Evolutionary conservation across 306 rosid genomes (phyloP).

Genomic region (Nissolia schottii): DNA sequence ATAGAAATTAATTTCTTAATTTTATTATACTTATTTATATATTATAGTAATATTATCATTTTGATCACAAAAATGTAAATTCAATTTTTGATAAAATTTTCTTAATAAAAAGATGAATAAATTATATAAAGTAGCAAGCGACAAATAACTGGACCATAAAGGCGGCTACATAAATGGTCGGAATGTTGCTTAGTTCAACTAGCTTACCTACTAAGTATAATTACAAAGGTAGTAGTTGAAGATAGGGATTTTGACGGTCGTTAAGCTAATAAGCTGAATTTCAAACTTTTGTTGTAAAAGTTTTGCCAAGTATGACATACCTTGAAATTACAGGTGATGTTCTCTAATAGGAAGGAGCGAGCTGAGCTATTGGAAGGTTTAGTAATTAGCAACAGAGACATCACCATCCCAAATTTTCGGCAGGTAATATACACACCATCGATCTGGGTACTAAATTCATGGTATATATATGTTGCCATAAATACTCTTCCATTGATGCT

Average conservation of each 20-base stretch:
- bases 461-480: neutral
- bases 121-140: neutral
- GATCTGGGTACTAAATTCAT: neutral
- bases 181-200: constrained; percentile 19
- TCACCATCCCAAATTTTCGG: constrained; percentile 45
- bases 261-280: neutral
- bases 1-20: too few relatives aligned
- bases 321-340: constrained; percentile 64
- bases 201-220: neutral
- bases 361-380: constrained; percentile 69
- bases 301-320: neutral
- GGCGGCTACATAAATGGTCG: neutral
- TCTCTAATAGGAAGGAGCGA: constrained; percentile 76
- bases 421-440: constrained; percentile 55
- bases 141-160: neutral
- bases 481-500: neutral
- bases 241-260: neutral
- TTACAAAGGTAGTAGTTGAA: neutral
- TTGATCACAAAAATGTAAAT: too few relatives aligned
- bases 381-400: constrained; percentile 48
- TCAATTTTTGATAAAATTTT: too few relatives aligned
- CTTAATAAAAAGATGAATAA: neutral
- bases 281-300: neutral
- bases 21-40: too few relatives aligned
- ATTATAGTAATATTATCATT: too few relatives aligned